Percentiles rank a stretch among this genome's conserved stretches.
Evolutionary conservation across 495 filamentous ascomycete genomes (phyloP).

Genomic region (Xylaria intraflava): DNA sequence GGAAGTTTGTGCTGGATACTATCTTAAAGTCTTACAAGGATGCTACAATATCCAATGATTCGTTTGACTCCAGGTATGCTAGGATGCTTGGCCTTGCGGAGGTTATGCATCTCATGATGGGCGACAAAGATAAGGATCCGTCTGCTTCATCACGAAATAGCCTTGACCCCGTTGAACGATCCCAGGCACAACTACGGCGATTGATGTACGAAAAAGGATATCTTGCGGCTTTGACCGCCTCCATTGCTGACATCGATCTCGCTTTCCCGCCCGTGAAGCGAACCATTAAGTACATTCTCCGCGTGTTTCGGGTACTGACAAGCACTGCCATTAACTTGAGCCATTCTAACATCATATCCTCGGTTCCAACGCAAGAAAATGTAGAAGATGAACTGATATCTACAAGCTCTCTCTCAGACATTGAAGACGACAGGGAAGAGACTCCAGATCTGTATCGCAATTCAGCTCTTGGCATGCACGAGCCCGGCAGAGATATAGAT

Average conservation of each 20-base stretch:
- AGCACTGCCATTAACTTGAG: conserved; percentile 80
- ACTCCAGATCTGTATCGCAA: conserved; percentile 96
- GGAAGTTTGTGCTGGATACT: conserved; percentile 91
- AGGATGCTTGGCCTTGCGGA: conserved; percentile 80
- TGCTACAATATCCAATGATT: conserved; percentile 67
- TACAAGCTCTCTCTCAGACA: conserved; percentile 80
- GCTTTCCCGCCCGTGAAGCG: conserved; percentile 89
- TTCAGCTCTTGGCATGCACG: conserved; percentile 90
- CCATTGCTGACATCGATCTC: conserved; percentile 91
- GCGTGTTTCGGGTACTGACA: conserved; percentile 79
- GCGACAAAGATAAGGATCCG: conserved; percentile 59
- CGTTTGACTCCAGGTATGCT: conserved; percentile 80
- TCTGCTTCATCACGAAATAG: conserved; percentile 20
- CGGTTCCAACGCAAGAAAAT: conserved; percentile 56
- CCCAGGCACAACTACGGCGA: conserved; percentile 72
- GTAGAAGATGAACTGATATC: conserved; percentile 87
- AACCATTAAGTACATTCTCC: conserved; percentile 91
- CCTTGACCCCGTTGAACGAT: conserved; percentile 30
- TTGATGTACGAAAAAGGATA: conserved; percentile 99
- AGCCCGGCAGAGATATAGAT: conserved; percentile 66
- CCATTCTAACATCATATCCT: conserved; percentile 62
- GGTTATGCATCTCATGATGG: conserved; percentile 87
- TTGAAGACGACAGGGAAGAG: conserved; percentile 85
- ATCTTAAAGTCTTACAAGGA: conserved; percentile 88
- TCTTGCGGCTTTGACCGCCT: conserved; percentile 77